Evolutionary conservation across 306 rosid genomes (phyloP).

Genomic region (Acacia confusa): DNA sequence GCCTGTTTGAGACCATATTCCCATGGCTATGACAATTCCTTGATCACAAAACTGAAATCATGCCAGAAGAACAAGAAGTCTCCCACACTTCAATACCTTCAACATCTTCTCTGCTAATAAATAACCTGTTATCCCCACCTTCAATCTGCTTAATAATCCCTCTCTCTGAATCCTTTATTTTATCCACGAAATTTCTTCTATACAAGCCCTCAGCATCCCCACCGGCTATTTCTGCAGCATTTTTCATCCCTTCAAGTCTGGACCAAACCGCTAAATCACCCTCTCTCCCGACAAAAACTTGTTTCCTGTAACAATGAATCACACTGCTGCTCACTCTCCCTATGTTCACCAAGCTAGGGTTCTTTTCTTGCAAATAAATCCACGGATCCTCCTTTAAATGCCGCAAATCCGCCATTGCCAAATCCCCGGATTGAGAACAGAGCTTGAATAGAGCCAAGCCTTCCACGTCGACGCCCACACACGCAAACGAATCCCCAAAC

Average conservation of each 20-base stretch:
- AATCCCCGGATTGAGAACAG: slow-evolving; percentile 82
- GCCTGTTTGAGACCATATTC: slow-evolving; percentile 14
- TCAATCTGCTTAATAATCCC: slow-evolving; percentile 74
- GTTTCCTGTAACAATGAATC: slow-evolving; percentile 61
- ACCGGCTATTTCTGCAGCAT: slow-evolving; percentile 29
- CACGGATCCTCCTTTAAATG: slow-evolving; percentile 78
- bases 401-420: slow-evolving; percentile 85
- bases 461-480: slow-evolving; percentile 63
- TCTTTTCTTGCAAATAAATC: slow-evolving; percentile 78
- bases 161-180: slow-evolving; percentile 60
- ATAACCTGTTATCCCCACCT: slow-evolving; percentile 85
- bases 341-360: slow-evolving; percentile 56
- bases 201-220: slow-evolving; percentile 48
- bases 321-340: slow-evolving; percentile 33
- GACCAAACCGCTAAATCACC: slow-evolving; percentile 93
- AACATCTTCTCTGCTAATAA: slow-evolving; percentile 70
- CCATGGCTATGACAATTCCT: neutral
- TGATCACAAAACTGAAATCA: slow-evolving; percentile 41
- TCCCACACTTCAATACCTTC: slow-evolving; percentile 98
- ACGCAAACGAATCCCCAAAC: slow-evolving; percentile 79
- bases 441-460: slow-evolving; percentile 62
- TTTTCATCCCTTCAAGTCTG: slow-evolving; percentile 28
- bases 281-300: slow-evolving; percentile 77
- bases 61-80: slow-evolving; percentile 61
- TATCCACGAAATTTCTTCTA: slow-evolving; percentile 80